These are phyloP conservation scores for Cetradonia linearis DNA, from an alignment of 495 filamentous ascomycete species.

Conservation along the genomic window DNA sequence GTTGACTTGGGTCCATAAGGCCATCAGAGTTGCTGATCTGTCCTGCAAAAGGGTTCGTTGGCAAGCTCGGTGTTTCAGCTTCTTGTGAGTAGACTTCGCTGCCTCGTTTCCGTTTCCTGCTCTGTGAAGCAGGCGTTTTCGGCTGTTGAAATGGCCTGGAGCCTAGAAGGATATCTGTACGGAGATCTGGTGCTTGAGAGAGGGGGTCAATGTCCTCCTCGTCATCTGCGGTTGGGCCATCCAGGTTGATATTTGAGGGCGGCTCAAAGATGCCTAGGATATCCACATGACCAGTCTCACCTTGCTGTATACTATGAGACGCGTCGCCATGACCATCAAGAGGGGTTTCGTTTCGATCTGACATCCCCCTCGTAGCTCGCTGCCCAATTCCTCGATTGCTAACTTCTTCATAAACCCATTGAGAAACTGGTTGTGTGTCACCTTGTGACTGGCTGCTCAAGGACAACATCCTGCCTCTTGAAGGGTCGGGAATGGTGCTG, in stretches of 20 bases:
- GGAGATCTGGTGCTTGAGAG: slow-evolving; percentile 25
- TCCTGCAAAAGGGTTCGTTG: slow-evolving; percentile 38
- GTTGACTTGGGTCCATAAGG: slow-evolving; percentile 40
- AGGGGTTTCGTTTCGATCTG: slow-evolving; percentile 20
- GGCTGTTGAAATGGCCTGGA: slow-evolving; percentile 39
- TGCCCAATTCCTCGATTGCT: slow-evolving; percentile 32
- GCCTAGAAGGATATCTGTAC: slow-evolving; percentile 38
- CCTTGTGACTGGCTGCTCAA: slow-evolving; percentile 24
- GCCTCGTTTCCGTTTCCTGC: slow-evolving; percentile 30
- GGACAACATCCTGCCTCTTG: slow-evolving; percentile 18
- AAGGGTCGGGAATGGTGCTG: slow-evolving; percentile 23
- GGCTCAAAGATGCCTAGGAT: slow-evolving; percentile 36
- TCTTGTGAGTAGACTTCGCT: slow-evolving; percentile 23
- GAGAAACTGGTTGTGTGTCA: slow-evolving; percentile 45
- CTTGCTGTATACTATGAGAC: slow-evolving; percentile 35
- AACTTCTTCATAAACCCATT: slow-evolving; percentile 42
- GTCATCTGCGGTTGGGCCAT: slow-evolving; percentile 19
- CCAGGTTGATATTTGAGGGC: slow-evolving; percentile 15
- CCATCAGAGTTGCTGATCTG: slow-evolving; percentile 36
- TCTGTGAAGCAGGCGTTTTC: slow-evolving; percentile 36
- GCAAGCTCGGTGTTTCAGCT: slow-evolving; percentile 32
- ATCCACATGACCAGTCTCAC: slow-evolving; percentile 41
- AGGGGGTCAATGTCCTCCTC: slow-evolving; percentile 32
- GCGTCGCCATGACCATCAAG: slow-evolving; percentile 30
- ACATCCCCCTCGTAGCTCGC: slow-evolving; percentile 20